Evolutionary conservation across 805 yeast genomes (phyloP), one percentile per base, ranked within the genome.

Genomic region (Wickerhamiella azyma): DNA sequence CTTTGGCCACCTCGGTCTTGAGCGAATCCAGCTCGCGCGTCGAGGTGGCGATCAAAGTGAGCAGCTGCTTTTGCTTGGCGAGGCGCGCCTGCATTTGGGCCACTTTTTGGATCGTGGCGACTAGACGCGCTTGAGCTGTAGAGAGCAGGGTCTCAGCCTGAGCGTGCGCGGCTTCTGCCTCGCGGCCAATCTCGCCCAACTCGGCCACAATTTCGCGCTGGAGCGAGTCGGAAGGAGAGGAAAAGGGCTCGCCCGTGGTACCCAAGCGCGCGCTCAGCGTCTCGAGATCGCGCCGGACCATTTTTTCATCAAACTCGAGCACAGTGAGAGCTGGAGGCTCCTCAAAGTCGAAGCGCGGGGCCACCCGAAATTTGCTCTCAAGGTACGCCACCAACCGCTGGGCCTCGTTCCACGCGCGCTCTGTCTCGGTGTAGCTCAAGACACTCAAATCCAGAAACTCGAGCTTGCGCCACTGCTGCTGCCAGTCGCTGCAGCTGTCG

Each of bases 1-100:
- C 63, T 24, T 55, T 54, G 39, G 63, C 65, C 8, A 64, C 59
- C 19, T 47, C 42, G 5, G 55, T 59, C 17, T 65, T 57, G 26
- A 50, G 46, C 4, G 54, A 53, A 39, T 64, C 66, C 7, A 53
- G 51, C 9, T 46, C 43, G 26, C 52, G 53, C 26, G 66, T 50
- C 11, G 47, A 48, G 5, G 48, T 50, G 33, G 49, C 50, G 21
- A 62, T 19, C 17, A 48, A 45, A 8, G 51, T 50, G 13, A 65
- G 48, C 26, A 54, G 54, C 5, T 59, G 59, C 26, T 59, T 51
- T 6, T 62, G 49, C 9, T 53, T 50, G 5, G 55, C 50, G 14
- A 59, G 55, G 5, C 51, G 52, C 14, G 51, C 48, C 45, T 66
- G 69, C 10, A 61, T 41, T 9, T 45, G 48, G 5, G 61, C 53